A percentile compares a stretch with the other conserved stretches of the same genome.
These are phyloP conservation scores for Penium margaritaceum DNA, from an alignment of 139 green algal genomes.

Conservation along the genomic window DNA sequence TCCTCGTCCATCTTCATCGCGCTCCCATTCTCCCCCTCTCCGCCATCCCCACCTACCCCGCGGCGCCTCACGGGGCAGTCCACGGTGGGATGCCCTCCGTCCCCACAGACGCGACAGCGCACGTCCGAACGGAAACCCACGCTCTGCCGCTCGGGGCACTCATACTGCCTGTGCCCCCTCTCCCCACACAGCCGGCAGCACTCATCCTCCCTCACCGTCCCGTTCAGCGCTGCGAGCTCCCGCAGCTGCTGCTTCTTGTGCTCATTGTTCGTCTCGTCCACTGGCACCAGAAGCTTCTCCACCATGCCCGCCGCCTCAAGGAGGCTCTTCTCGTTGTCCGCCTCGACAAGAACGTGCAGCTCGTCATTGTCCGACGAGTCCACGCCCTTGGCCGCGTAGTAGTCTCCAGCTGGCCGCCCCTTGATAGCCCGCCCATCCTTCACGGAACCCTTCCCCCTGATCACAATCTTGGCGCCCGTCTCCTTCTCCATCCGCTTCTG, in stretches of 20 bases:
- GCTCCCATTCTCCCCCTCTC: constrained; percentile 53
- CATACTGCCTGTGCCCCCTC: constrained; percentile 55
- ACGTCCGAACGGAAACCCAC: constrained; percentile 37
- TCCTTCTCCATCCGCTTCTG: constrained; percentile 96
- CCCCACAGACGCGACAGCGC: constrained; percentile 49
- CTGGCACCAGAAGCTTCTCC: constrained; percentile 69
- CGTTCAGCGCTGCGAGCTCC: constrained; percentile 89
- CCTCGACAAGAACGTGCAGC: constrained; percentile 92
- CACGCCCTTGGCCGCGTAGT: too few relatives aligned
- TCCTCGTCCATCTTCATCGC: constrained; percentile 73
- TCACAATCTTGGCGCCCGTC: constrained; percentile 94
- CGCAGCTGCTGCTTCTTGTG: constrained; percentile 86
- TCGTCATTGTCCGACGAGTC: constrained; percentile 93
- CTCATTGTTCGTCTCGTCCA: constrained; percentile 82
- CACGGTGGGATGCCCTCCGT: constrained; percentile 51
- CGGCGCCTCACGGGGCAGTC: constrained; percentile 55
- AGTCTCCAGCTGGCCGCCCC: too few relatives aligned
- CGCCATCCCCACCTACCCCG: constrained; percentile 67
- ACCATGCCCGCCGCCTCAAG: constrained; percentile 69
- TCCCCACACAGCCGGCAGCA: constrained; percentile 64
- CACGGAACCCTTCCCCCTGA: constrained; percentile 73
- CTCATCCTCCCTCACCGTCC: constrained; percentile 65
- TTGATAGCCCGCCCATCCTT: constrained; percentile 66
- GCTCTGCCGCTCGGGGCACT: constrained; percentile 53
- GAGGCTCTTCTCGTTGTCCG: constrained; percentile 73